A percentile compares a stretch with the other conserved stretches of the same genome.
phyloP scores from a whole-genome alignment of 2,329 filamentous ascomycete species.

The Lizonia empirigonia region DNA sequence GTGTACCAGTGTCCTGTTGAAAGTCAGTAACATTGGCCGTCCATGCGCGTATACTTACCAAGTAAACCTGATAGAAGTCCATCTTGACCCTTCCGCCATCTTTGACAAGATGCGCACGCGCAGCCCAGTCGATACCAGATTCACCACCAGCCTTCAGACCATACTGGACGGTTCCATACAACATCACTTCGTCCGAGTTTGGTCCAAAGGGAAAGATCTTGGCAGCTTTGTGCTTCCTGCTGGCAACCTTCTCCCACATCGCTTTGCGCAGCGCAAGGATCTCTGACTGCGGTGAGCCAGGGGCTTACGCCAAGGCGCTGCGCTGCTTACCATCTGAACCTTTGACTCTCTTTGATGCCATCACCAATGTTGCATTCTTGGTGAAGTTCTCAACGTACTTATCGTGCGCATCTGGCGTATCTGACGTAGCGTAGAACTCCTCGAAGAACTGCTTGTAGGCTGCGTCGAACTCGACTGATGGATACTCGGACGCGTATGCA shows the following conservation, averaged over 20 bases:
- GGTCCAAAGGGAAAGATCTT: slow-evolving; percentile 59
- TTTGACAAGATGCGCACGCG: slow-evolving; percentile 58
- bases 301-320: background rate
- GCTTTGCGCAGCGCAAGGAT: slow-evolving; percentile 58
- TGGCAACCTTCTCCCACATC: slow-evolving; percentile 60
- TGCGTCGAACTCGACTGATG: slow-evolving; percentile 45
- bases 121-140: slow-evolving; percentile 59
- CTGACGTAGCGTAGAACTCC: slow-evolving; percentile 54
- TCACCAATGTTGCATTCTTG: slow-evolving; percentile 56
- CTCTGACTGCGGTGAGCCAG: slow-evolving; percentile 38
- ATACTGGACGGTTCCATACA: slow-evolving; percentile 61
- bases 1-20: slow-evolving; percentile 25
- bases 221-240: slow-evolving; percentile 52
- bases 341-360: slow-evolving; percentile 56
- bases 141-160: slow-evolving; percentile 57
- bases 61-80: slow-evolving; percentile 61
- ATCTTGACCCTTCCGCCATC: slow-evolving; percentile 60
- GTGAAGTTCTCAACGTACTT: slow-evolving; percentile 57
- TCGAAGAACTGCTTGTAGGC: slow-evolving; percentile 54
- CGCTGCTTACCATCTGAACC: slow-evolving; percentile 52
- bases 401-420: slow-evolving; percentile 56
- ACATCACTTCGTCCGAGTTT: slow-evolving; percentile 57
- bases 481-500: slow-evolving; percentile 45
- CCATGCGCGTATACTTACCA: slow-evolving; percentile 48
- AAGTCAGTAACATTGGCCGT: slow-evolving; percentile 12